These are phyloP conservation scores for Coniochaeta ligniaria DNA, from an alignment of 2,329 filamentous ascomycete genomes.

Conservation along the genomic window DNA sequence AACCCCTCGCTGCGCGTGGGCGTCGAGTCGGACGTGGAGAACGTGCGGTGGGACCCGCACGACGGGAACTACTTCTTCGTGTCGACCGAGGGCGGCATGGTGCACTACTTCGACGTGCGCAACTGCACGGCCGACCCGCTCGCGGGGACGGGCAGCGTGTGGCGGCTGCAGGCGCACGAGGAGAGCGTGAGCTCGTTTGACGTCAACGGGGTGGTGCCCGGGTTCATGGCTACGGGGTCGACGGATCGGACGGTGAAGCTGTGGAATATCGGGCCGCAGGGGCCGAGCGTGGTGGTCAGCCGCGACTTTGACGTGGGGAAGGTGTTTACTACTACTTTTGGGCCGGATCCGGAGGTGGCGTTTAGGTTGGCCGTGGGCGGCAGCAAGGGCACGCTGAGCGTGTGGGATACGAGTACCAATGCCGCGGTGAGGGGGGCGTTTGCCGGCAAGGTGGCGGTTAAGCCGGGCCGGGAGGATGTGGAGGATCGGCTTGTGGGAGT, in stretches of 20 bases:
- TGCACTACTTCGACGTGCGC: constrained; percentile 88
- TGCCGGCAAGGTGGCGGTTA: constrained; percentile 60
- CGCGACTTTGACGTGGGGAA: constrained; percentile 91
- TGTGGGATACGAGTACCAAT: constrained; percentile 97
- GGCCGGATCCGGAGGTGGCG: constrained; percentile 80
- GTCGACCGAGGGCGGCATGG: constrained; percentile 82
- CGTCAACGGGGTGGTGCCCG: constrained; percentile 82
- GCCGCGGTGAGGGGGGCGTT: constrained; percentile 78
- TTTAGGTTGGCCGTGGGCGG: constrained; percentile 91
- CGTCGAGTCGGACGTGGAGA: constrained; percentile 93
- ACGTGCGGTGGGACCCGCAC: constrained; percentile 87
- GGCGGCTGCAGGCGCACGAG: constrained; percentile 94
- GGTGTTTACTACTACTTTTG: constrained; percentile 87
- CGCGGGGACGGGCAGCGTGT: constrained; percentile 69
- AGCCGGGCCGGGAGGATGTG: constrained; percentile 45
- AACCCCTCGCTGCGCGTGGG: constrained; percentile 72
- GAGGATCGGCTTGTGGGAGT: constrained; percentile 75
- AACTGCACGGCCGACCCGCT: constrained; percentile 66
- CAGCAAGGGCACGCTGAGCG: constrained; percentile 84
- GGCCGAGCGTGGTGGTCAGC: constrained; percentile 84
- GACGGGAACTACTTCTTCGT: constrained; percentile 92
- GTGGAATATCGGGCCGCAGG: constrained; percentile 79
- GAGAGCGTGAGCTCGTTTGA: constrained; percentile 88
- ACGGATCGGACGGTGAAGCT: constrained; percentile 94
- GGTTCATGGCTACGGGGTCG: constrained; percentile 88